Base-by-base conservation (phyloP, 2,329 filamentous ascomycete genomes). In the Neofusicoccum kwambonambiense region DNA sequence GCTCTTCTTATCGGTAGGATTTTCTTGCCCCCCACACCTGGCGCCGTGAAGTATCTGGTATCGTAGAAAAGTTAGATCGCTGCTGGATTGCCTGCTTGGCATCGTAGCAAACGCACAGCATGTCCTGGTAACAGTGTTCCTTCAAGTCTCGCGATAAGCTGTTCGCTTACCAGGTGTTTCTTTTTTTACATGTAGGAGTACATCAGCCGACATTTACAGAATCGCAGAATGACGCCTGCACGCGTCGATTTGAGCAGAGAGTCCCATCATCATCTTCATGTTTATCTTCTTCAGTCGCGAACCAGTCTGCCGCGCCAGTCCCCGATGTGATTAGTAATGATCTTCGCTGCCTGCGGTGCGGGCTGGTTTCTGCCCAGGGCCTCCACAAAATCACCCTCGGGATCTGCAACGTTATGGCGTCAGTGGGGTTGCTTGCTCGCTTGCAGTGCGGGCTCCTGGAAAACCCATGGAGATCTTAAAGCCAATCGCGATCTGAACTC, bases 351-450 rank as follows among this genome's bases (percentile, higher is more conserved):
- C 72, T 92, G 87, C 68, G 95, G 89, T 0, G 94, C 92, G 47
- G 92, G 96, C 79, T 98, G 93, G 80, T 99, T 95, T 68, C 95
- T 85, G 17, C 95, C 95, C 73, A 99, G 89, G 12, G 93, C 96
- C 82, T 99, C 96, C 34, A 99, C 94, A 78, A 99, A 99, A 77
- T 99, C 93, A 19, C 94, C 94, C 71, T 98, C 93, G 0, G 95
- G 95, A 77, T 98, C 95, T 88, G 61, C 63, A 54, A n/a, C 3
- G 15, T 44, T 11, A n/a, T 63, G n/a, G 34, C 50, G 70, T 76
- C 65, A 76, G 73, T n/a, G 42, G 8, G 9, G 6, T 39, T 13
- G 27, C 27, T 57, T n/a, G 17, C 31, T 52, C 34, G 27, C 50
- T 42, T 51, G 45, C 9, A 13, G 17, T 62, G 17, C 17, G 34